These are phyloP conservation scores for Fusarium sublunatum DNA, from an alignment of 2,329 filamentous ascomycete genomes.

Conservation along the genomic window DNA sequence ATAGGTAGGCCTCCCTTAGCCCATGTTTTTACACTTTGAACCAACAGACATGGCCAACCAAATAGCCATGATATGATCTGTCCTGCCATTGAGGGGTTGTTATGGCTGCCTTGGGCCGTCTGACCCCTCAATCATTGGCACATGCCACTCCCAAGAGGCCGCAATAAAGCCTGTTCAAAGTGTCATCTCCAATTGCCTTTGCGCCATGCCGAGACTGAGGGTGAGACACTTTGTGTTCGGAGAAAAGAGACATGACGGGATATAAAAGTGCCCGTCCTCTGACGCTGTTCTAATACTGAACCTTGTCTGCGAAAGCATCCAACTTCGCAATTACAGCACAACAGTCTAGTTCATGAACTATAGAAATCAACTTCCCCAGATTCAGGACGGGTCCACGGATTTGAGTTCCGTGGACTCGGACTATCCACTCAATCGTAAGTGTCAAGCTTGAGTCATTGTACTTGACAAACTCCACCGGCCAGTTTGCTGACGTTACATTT, in stretches of 20 bases:
- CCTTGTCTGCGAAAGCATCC: constrained; percentile 1
- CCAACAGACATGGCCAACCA: constrained; percentile 32
- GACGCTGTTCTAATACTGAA: background rate
- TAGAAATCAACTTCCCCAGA: constrained; percentile 1
- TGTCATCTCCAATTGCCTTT: constrained; percentile 5
- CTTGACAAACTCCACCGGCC: constrained; percentile 17
- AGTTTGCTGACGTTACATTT: constrained; percentile 14
- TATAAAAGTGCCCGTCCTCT: constrained; percentile 28
- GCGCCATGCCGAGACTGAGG: constrained; percentile 10
- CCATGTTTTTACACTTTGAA: constrained; percentile 34
- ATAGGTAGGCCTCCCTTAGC: constrained; percentile 33
- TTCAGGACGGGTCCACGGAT: constrained; percentile 31
- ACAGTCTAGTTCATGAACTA: constrained; percentile 25
- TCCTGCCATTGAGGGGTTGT: constrained; percentile 18
- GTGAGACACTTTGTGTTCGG: constrained; percentile 2
- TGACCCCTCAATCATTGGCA: constrained; percentile 17
- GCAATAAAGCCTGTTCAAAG: constrained; percentile 8
- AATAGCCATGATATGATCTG: constrained; percentile 17
- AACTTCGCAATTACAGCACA: background rate
- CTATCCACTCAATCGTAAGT: constrained; percentile 30
- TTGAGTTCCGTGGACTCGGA: constrained; percentile 30
- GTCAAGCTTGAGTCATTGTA: constrained; percentile 21
- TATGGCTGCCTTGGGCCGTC: background rate
- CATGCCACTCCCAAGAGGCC: constrained; percentile 7
- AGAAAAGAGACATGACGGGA: background rate